These are phyloP conservation scores for Dryas integrifolia DNA, from an alignment of 331 rosid species.

Conservation along the genomic window DNA sequence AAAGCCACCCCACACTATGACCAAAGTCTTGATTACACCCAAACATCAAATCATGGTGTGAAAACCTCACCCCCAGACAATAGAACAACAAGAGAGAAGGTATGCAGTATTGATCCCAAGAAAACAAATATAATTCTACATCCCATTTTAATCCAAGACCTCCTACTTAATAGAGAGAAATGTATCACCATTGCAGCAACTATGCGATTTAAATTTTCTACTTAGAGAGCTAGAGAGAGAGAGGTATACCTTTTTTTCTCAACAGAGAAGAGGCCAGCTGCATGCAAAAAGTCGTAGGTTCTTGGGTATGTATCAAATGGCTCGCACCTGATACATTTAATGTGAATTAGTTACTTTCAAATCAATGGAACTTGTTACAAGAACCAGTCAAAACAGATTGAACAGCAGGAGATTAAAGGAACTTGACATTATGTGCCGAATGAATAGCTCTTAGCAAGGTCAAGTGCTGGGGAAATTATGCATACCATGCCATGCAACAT, in stretches of 20 bases:
- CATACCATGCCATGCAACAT: too few relatives aligned
- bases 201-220: constrained; percentile 1
- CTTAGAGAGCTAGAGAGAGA: constrained; percentile 5
- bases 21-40: background rate
- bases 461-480: too few relatives aligned
- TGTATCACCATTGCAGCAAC: background rate
- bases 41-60: background rate
- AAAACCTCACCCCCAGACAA: background rate
- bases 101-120: background rate
- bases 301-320: constrained; percentile 97
- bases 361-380: background rate
- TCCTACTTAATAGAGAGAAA: background rate
- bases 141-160: background rate
- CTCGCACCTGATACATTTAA: constrained; percentile 68
- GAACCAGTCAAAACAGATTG: background rate
- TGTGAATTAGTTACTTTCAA: constrained; percentile 7
- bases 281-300: constrained; percentile 89
- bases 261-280: constrained; percentile 66
- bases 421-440: background rate
- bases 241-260: constrained; percentile 75
- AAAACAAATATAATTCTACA: background rate
- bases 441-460: background rate
- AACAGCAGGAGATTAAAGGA: too few relatives aligned
- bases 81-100: background rate
- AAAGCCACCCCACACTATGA: too few relatives aligned